Evolutionary conservation across 345 rosid genomes (phyloP).

Genomic region (Psidium guajava): DNA sequence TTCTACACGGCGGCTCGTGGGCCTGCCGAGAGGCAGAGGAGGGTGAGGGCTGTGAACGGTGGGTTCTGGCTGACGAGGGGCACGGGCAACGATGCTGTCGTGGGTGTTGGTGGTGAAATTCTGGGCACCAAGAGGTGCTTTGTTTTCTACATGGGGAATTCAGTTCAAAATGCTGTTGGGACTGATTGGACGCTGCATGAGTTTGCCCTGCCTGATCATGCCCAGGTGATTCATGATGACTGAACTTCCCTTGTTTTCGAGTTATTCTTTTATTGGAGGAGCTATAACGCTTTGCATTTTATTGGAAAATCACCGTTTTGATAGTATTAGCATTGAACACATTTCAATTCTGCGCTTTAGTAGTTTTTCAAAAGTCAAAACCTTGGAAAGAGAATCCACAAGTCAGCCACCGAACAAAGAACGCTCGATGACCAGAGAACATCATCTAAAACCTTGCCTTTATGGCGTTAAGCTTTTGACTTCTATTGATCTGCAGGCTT

Average conservation of each 20-base stretch:
- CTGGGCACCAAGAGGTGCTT: constrained; percentile 28
- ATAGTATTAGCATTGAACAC: too few species aligned
- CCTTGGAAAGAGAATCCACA: too few species aligned
- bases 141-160: constrained; percentile 23
- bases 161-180: constrained; percentile 11
- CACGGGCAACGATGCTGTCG: constrained; percentile 18
- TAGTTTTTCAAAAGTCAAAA: too few species aligned
- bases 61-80: constrained; percentile 39
- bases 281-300: too few species aligned
- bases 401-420: too few species aligned
- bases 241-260: background rate
- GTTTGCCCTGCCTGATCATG: constrained; percentile 25
- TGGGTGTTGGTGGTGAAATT: constrained; percentile 5
- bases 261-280: too few species aligned
- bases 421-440: too few species aligned
- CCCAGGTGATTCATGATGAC: constrained; percentile 17
- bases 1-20: constrained; percentile 15
- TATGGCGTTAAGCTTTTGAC: too few species aligned
- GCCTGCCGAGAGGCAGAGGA: constrained; percentile 5
- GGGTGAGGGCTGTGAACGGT: constrained; percentile 17
- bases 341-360: too few species aligned
- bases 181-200: constrained; percentile 41
- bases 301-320: too few species aligned
- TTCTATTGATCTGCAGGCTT: background rate
- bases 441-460: too few species aligned